A percentile compares a stretch with the other conserved stretches of the same genome.
These are phyloP conservation scores for Crithidia sp. DNA, from an alignment of 208 protist species.

Conservation along the genomic window DNA sequence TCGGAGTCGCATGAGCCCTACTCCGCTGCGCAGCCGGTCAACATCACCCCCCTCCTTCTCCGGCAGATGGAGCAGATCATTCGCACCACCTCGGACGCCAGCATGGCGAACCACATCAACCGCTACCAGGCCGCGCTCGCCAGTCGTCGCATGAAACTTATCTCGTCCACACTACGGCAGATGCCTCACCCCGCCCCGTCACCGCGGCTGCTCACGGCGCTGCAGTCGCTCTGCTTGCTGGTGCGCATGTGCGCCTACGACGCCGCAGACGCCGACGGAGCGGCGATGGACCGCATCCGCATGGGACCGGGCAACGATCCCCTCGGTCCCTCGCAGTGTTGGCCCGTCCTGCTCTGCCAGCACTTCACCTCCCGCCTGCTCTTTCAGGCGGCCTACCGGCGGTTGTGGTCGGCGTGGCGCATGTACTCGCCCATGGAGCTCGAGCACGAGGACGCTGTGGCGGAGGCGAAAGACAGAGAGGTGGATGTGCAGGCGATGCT, in stretches of 20 bases:
- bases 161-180: slow-evolving; percentile 17
- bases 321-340: slow-evolving; percentile 24
- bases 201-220: slow-evolving; percentile 25
- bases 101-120: slow-evolving; percentile 15
- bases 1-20: slow-evolving; percentile 20
- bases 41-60: slow-evolving; percentile 24
- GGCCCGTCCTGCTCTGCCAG: slow-evolving; percentile 42
- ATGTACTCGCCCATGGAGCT: slow-evolving; percentile 50
- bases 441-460: slow-evolving; percentile 43
- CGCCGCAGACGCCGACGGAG: background rate
- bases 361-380: slow-evolving; percentile 52
- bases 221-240: slow-evolving; percentile 25
- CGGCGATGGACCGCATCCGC: background rate
- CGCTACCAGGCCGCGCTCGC: slow-evolving; percentile 28
- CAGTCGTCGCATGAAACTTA: slow-evolving; percentile 26
- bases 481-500: slow-evolving; percentile 35
- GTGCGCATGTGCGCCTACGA: slow-evolving; percentile 26
- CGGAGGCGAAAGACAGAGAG: slow-evolving; percentile 41
- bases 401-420: slow-evolving; percentile 57
- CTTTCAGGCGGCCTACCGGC: slow-evolving; percentile 50
- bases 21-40: slow-evolving; percentile 3
- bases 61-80: slow-evolving; percentile 8
- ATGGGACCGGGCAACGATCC: slow-evolving; percentile 24
- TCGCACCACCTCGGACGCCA: slow-evolving; percentile 3
- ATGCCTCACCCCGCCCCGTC: slow-evolving; percentile 32